Conservation (phyloP, 2,329 filamentous ascomycete genomes). For the Stagonosporopsis vannaccii region DNA sequence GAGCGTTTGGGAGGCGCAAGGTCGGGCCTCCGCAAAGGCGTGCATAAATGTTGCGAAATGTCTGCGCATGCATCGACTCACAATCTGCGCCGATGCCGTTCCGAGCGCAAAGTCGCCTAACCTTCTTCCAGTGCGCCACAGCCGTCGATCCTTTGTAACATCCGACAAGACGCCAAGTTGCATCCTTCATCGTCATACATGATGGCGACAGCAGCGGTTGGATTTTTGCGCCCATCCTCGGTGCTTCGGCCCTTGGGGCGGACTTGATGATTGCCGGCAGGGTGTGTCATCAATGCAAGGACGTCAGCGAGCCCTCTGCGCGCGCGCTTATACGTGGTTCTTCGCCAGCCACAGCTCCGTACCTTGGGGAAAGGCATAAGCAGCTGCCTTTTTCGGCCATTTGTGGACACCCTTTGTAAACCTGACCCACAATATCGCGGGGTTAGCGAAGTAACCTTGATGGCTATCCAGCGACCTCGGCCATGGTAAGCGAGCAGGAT, state of each 20-base stretch:
- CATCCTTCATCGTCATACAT: conserved; percentile 14
- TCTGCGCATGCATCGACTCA: conserved; percentile 12
- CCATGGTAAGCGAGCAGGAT: conserved; percentile 18
- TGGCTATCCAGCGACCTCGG: conserved; percentile 28
- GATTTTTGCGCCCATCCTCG: background rate
- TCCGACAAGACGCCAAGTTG: conserved; percentile 15
- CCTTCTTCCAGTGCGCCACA: conserved; percentile 29
- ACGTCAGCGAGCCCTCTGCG: conserved; percentile 8
- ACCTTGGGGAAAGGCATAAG: conserved; percentile 11
- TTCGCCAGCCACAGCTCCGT: conserved; percentile 18
- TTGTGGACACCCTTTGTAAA: conserved; percentile 1
- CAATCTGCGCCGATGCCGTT: conserved; percentile 19
- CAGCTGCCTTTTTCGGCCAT: conserved; percentile 27
- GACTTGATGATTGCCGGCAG: background rate
- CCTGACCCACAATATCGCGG: conserved; percentile 27
- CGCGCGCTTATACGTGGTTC: background rate
- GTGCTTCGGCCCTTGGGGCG: conserved; percentile 6
- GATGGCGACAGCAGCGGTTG: conserved; percentile 1
- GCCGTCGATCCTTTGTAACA: conserved; percentile 26
- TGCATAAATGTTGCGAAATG: conserved; percentile 7
- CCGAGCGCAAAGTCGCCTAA: conserved; percentile 14
- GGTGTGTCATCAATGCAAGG: background rate
- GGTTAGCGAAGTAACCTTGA: conserved; percentile 27
- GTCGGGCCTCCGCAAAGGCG: conserved; percentile 2
- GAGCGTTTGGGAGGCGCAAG: conserved; percentile 11